Evolutionary conservation across 208 protist genomes (phyloP).

Genomic region (Trypanosoma mega): DNA sequence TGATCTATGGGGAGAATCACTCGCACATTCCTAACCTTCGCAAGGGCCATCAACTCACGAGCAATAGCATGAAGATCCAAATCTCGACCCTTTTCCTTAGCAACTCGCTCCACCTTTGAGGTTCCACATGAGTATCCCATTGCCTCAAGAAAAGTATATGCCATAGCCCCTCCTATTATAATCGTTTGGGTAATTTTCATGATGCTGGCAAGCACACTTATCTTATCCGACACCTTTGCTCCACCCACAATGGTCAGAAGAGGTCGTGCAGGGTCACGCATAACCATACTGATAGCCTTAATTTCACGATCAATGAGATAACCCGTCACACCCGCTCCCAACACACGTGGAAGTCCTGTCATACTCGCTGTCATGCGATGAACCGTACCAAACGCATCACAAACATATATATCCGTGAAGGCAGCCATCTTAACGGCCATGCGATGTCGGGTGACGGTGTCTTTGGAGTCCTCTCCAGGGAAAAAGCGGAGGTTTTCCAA

Average conservation of each 20-base stretch:
- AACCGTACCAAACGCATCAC: conserved; percentile 99
- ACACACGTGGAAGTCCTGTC: conserved; percentile 85
- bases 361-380: conserved; percentile 98
- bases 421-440: conserved; percentile 89
- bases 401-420: conserved; percentile 98
- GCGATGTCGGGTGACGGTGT: conserved; percentile 53
- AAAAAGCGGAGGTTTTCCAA: conserved; percentile 99
- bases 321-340: conserved; percentile 95
- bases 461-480: conserved; percentile 97
- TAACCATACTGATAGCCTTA: conserved; percentile 96
- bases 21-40: conserved; percentile 93
- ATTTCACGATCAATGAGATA: conserved; percentile 99
- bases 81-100: conserved; percentile 78
- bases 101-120: conserved; percentile 95
- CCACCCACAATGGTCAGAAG: conserved; percentile 97
- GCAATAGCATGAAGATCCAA: conserved; percentile 76
- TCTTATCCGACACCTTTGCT: conserved; percentile 99
- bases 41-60: conserved; percentile 75
- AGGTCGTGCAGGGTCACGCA: conserved; percentile 83
- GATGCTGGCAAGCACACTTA: conserved; percentile 98
- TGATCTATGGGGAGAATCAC: conserved; percentile 98
- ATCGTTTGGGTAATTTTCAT: conserved; percentile 98
- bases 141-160: conserved; percentile 97
- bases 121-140: conserved; percentile 89
- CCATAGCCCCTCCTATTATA: conserved; percentile 99